These are phyloP conservation scores for Diutina scorzettiae DNA, from an alignment of 1,139 yeast genomes.

Conservation along the genomic window DNA sequence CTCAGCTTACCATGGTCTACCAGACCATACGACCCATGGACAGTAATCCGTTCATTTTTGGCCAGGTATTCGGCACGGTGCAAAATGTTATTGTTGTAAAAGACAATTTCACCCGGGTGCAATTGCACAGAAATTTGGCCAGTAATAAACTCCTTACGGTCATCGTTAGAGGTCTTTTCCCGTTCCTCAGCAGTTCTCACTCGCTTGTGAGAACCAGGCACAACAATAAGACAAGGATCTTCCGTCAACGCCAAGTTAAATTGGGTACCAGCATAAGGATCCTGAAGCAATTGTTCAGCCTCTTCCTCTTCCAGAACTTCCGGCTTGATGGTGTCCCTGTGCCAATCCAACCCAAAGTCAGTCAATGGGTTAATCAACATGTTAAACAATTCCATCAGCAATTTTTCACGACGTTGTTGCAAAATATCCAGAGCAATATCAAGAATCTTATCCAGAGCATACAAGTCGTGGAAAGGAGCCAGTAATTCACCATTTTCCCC, in stretches of 20 bases:
- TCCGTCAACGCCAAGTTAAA: constrained; percentile 41
- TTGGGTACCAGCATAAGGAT: constrained; percentile 43
- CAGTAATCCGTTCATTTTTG: constrained; percentile 29
- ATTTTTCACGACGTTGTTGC: constrained; percentile 23
- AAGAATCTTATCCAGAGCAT: constrained; percentile 30
- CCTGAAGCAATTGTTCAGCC: constrained; percentile 22
- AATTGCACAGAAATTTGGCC: constrained; percentile 33
- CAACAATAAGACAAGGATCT: constrained; percentile 38
- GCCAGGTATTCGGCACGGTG: constrained; percentile 39
- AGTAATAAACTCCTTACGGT: constrained; percentile 25
- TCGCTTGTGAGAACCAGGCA: constrained; percentile 40
- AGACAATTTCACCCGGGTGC: constrained; percentile 43
- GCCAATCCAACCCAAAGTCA: constrained; percentile 48
- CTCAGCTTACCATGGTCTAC: constrained; percentile 29
- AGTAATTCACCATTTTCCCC: constrained; percentile 18
- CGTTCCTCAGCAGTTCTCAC: constrained; percentile 37
- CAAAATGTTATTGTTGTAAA: constrained; percentile 41
- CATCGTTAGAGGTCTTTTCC: constrained; percentile 24
- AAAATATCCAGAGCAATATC: constrained; percentile 33
- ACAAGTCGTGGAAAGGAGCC: constrained; percentile 31
- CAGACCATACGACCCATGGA: constrained; percentile 46
- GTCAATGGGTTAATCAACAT: constrained; percentile 47
- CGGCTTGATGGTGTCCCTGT: constrained; percentile 41
- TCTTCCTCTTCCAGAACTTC: constrained; percentile 39
- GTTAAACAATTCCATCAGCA: constrained; percentile 43